phyloP scores from a whole-genome alignment of 805 yeast species.

The Pichia californica region DNA sequence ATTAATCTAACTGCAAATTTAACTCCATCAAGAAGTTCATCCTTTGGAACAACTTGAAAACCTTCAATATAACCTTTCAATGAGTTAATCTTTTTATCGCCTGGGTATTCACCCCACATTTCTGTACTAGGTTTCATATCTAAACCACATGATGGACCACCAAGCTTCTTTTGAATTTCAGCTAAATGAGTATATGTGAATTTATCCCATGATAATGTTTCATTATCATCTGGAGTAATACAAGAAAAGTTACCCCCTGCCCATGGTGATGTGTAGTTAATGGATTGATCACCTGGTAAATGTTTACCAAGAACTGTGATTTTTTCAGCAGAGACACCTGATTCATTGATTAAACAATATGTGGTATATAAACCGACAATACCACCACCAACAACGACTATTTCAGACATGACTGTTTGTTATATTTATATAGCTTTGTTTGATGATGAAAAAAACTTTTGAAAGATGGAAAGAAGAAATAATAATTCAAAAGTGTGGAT shows the following conservation, averaged over 20 bases:
- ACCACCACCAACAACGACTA: slow-evolving; percentile 45
- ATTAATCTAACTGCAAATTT: slow-evolving; percentile 49
- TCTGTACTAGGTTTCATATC: slow-evolving; percentile 52
- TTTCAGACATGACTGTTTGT: slow-evolving; percentile 13
- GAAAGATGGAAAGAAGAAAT: too few relatives aligned
- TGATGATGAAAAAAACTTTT: too few relatives aligned
- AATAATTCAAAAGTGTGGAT: too few relatives aligned
- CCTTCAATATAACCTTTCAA: slow-evolving; percentile 44
- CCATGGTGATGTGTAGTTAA: slow-evolving; percentile 73
- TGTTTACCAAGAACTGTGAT: slow-evolving; percentile 58
- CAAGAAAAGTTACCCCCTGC: slow-evolving; percentile 64
- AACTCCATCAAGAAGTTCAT: slow-evolving; percentile 45
- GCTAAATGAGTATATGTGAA: slow-evolving; percentile 47
- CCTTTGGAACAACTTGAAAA: slow-evolving; percentile 31
- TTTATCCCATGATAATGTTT: slow-evolving; percentile 46
- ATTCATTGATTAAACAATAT: slow-evolving; percentile 38
- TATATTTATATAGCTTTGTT: too few relatives aligned
- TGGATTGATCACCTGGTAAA: slow-evolving; percentile 74
- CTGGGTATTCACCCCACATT: slow-evolving; percentile 47
- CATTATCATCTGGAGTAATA: slow-evolving; percentile 52
- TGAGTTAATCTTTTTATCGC: slow-evolving; percentile 40
- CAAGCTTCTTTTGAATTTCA: slow-evolving; percentile 39
- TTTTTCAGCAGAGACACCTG: slow-evolving; percentile 32
- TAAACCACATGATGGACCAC: slow-evolving; percentile 48
- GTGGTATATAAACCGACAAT: slow-evolving; percentile 63